phyloP scores from a whole-genome alignment of 441 rosid genomes.

The Aquilaria agallochum region DNA sequence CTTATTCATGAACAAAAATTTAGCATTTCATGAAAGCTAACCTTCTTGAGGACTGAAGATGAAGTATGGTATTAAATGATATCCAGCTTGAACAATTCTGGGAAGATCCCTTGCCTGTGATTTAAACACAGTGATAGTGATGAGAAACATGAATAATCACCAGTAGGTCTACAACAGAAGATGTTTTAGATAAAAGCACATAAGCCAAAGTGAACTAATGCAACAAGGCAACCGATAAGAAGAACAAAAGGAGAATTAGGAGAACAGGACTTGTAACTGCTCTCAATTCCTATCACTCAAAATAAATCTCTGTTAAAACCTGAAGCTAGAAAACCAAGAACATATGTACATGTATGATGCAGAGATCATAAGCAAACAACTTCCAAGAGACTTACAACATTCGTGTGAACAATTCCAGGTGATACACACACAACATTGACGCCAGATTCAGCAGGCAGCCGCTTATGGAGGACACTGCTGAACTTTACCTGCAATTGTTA shows the following conservation, averaged over 20 bases:
- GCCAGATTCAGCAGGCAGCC: constrained; percentile 91
- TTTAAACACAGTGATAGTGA: constrained; percentile 11
- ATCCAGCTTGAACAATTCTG: constrained; percentile 71
- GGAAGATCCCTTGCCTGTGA: constrained; percentile 95
- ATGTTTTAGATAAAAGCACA: constrained; percentile 2
- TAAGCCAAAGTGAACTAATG: not conserved
- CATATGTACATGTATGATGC: no score
- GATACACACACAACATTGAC: constrained; percentile 78
- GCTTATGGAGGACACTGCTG: constrained; percentile 78
- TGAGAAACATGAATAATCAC: not conserved
- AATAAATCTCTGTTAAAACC: no score
- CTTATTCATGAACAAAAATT: no score
- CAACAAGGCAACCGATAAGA: not conserved
- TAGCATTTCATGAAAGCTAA: constrained; percentile 18
- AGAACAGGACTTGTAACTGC: no score
- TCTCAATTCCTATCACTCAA: no score
- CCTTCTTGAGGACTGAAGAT: constrained; percentile 91
- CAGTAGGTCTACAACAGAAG: not conserved
- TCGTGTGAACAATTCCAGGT: constrained; percentile 89
- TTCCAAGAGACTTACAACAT: constrained; percentile 70
- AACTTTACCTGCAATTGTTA: constrained; percentile 77
- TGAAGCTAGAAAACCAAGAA: no score
- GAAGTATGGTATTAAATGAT: constrained; percentile 82
- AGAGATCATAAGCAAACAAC: no score
- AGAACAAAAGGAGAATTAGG: no score